These are phyloP conservation scores for Clitocybe nebularis DNA, from an alignment of 1,284 basidiomycete species.

Conservation along the genomic window DNA sequence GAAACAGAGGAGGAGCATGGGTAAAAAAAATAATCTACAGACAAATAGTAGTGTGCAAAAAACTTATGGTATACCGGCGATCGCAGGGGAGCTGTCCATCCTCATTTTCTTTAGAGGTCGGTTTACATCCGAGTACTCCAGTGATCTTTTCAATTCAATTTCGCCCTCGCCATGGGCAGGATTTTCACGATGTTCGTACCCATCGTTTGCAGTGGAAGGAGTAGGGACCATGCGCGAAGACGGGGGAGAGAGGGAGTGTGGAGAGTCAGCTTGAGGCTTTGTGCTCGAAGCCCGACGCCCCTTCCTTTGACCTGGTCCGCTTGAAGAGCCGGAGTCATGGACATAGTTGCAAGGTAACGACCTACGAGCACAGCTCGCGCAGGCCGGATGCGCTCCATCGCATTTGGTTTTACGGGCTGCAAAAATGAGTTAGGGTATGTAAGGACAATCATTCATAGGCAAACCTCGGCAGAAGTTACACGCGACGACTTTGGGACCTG, in stretches of 20 bases:
- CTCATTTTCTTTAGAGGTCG: slow-evolving; percentile 53
- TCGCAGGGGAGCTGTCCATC: slow-evolving; percentile 36
- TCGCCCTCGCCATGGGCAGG: slow-evolving; percentile 34
- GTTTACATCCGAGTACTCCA: slow-evolving; percentile 36
- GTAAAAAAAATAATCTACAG: slow-evolving; percentile 33
- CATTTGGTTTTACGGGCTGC: slow-evolving; percentile 81
- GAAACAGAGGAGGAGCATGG: slow-evolving; percentile 25
- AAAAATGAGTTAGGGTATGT: slow-evolving; percentile 11
- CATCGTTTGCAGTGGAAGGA: slow-evolving; percentile 40
- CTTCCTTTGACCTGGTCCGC: slow-evolving; percentile 40
- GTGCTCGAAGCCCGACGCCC: slow-evolving; percentile 47
- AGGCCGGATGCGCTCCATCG: slow-evolving; percentile 74
- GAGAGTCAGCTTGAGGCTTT: slow-evolving; percentile 35
- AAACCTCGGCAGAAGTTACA: slow-evolving; percentile 80
- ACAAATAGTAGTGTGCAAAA: slow-evolving; percentile 22
- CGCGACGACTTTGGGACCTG: slow-evolving; percentile 77
- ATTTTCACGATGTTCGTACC: slow-evolving; percentile 30
- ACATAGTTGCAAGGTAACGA: slow-evolving; percentile 74
- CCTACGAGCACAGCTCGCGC: slow-evolving; percentile 72
- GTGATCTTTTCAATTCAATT: slow-evolving; percentile 39
- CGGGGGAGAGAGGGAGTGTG: slow-evolving; percentile 46
- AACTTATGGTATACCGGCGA: slow-evolving; percentile 39
- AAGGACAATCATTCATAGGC: slow-evolving; percentile 20
- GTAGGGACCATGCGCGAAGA: slow-evolving; percentile 52
- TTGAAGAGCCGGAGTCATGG: slow-evolving; percentile 48